These are phyloP conservation scores for Calcarisporium arbuscula DNA, from an alignment of 2,329 filamentous ascomycete genomes.

Conservation along the genomic window DNA sequence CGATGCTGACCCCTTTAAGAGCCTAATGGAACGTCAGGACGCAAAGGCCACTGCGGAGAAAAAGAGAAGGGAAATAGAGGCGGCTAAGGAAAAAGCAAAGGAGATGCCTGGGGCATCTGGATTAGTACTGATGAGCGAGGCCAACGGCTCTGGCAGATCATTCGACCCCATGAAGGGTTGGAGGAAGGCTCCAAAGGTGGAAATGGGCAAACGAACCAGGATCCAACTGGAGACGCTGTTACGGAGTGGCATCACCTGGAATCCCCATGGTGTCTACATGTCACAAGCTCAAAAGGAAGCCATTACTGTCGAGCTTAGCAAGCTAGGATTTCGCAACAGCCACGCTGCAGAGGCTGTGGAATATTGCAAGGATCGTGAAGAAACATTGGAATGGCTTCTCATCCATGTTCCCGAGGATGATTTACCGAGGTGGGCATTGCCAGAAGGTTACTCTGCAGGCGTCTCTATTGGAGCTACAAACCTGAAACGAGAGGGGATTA, in stretches of 20 bases:
- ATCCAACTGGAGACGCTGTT: conserved; percentile 74
- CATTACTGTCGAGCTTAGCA: conserved; percentile 66
- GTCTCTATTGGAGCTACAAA: conserved; percentile 80
- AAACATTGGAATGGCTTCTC: conserved; percentile 90
- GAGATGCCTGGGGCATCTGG: conserved; percentile 55
- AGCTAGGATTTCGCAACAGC: conserved; percentile 80
- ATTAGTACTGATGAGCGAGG: conserved; percentile 43
- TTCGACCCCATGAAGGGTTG: conserved; percentile 63
- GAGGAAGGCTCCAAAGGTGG: conserved; percentile 80
- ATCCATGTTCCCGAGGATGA: conserved; percentile 98
- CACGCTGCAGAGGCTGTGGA: conserved; percentile 84
- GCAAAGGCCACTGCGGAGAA: conserved; percentile 71
- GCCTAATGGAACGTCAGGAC: conserved; percentile 72
- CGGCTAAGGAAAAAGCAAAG: conserved; percentile 60
- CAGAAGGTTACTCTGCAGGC: conserved; percentile 85
- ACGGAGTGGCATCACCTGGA: conserved; percentile 77
- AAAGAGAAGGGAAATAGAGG: conserved; percentile 66
- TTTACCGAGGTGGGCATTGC: conserved; percentile 84
- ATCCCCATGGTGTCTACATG: conserved; percentile 68
- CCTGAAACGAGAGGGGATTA: conserved; percentile 70
- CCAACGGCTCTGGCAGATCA: conserved; percentile 22
- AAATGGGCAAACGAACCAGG: conserved; percentile 80
- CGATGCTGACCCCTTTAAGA: conserved; percentile 87
- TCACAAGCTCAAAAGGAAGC: conserved; percentile 45
- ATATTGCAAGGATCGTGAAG: conserved; percentile 85